A percentile compares a stretch with the other conserved stretches of the same genome.
phyloP scores from a whole-genome alignment of 208 protist species.

The Endotrypanum monterogeii region DNA sequence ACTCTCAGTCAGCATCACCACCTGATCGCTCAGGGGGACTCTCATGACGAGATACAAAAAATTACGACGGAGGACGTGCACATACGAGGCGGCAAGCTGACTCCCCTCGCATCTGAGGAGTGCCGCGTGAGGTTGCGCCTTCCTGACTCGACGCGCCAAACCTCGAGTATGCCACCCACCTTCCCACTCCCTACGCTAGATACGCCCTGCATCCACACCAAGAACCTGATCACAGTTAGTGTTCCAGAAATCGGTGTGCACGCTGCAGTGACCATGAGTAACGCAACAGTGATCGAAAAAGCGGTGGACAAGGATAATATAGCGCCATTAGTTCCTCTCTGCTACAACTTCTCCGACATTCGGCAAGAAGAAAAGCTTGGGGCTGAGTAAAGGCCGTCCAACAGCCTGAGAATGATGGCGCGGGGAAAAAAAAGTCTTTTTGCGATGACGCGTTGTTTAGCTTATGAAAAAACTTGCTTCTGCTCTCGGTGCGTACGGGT shows the following conservation, averaged over 20 bases:
- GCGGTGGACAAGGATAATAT: constrained; percentile 19
- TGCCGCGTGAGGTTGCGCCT: constrained; percentile 19
- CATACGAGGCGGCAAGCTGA: constrained; percentile 12
- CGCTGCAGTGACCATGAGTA: constrained; percentile 19
- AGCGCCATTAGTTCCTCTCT: constrained; percentile 23
- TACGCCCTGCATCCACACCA: constrained; percentile 30
- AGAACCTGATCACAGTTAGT: constrained; percentile 18
- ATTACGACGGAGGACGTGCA: constrained; percentile 12
- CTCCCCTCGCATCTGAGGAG: constrained; percentile 1
- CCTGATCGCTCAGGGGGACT: constrained; percentile 20
- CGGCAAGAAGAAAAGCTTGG: constrained; percentile 29
- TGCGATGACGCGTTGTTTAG: no score
- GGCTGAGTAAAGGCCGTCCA: constrained; percentile 10
- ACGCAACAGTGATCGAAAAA: constrained; percentile 24
- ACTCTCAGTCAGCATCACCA: constrained; percentile 29
- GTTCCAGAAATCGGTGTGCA: constrained; percentile 23
- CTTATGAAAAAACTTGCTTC: no score
- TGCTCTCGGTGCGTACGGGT: no score
- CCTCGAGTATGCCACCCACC: not conserved
- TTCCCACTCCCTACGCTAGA: constrained; percentile 27
- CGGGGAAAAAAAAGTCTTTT: no score
- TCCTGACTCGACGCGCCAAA: constrained; percentile 7
- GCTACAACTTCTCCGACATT: constrained; percentile 21
- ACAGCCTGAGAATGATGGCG: not conserved
- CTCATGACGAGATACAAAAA: constrained; percentile 1